Evolutionary conservation across 164 flowering plant genomes (phyloP), one percentile per base, ranked within the genome.

Genomic region (Umbellularia californica): DNA sequence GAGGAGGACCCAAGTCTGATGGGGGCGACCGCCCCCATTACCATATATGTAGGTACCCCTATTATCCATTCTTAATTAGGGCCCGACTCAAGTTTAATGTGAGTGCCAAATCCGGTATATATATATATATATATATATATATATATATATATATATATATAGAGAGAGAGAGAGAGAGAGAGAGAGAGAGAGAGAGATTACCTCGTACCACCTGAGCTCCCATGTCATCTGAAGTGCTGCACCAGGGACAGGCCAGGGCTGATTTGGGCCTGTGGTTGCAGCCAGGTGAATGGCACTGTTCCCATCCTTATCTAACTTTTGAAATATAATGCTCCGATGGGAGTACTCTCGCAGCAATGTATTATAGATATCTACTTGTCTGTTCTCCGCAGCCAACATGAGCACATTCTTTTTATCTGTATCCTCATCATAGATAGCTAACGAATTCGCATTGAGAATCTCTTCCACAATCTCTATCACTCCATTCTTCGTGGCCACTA

Each of bases 121-220:
- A n/a, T n/a, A n/a, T n/a, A n/a, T n/a, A n/a, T n/a, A n/a, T n/a
- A n/a, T n/a, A n/a, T n/a, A n/a, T n/a, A n/a, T n/a, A n/a, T n/a
- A n/a, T n/a, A n/a, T n/a, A n/a, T n/a, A n/a, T n/a, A n/a, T n/a
- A n/a, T n/a, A n/a, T n/a, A n/a, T n/a, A n/a, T n/a, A n/a, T n/a
- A n/a, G n/a, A n/a, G n/a, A n/a, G n/a, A 28, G 3, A 2, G 30
- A 28, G 30, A 2, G 30, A 28, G 30, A 3, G 30, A 28, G 33
- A 3, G 67, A 64, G 67, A 64, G 67, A 64, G 67, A 64, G 67
- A 64, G 17, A 64, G 25, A 14, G 3, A 25, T n/a, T 22, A 85
- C 90, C 87, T 84, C 60, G 68, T 65, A 86, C 90, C 90, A 87
- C 77, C 80, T 84, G 73, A 79, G 71, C 76, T 87, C 87, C 84